Conservation (phyloP, 495 filamentous ascomycete species). For the Daldinia decipiens region DNA sequence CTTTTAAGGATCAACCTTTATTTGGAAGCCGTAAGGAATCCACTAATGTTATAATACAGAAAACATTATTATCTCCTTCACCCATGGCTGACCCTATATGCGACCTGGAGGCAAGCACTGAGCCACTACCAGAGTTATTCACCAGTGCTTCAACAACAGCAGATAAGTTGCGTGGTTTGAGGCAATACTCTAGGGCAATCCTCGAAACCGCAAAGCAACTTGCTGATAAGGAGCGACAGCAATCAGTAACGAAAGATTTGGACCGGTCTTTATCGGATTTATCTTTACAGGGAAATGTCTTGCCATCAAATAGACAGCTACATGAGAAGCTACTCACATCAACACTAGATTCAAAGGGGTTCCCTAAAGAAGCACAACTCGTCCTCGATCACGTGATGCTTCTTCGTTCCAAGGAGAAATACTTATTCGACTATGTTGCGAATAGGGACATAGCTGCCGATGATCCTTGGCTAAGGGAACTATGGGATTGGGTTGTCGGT, state of each 20-base stretch:
- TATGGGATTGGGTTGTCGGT: slow-evolving; percentile 84
- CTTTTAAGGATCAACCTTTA: slow-evolving; percentile 53
- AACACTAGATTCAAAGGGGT: slow-evolving; percentile 54
- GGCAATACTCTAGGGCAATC: slow-evolving; percentile 45
- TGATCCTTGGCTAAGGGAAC: slow-evolving; percentile 76
- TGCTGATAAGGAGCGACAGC: slow-evolving; percentile 14
- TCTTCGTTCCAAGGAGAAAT: slow-evolving; percentile 72
- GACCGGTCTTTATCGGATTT: slow-evolving; percentile 17
- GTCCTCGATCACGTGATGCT: slow-evolving; percentile 58
- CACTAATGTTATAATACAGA: slow-evolving; percentile 48
- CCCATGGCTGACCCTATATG: slow-evolving; percentile 42
- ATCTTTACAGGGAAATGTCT: slow-evolving; percentile 21
- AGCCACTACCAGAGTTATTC: slow-evolving; percentile 44
- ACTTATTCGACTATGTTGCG: slow-evolving; percentile 75
- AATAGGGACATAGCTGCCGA: slow-evolving; percentile 76
- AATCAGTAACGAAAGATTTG: slow-evolving; percentile 6
- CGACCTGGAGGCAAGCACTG: slow-evolving; percentile 42
- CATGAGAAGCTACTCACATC: slow-evolving; percentile 59
- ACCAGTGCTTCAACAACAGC: slow-evolving; percentile 49
- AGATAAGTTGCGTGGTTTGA: slow-evolving; percentile 53
- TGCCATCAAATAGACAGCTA: slow-evolving; percentile 53
- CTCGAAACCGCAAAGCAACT: slow-evolving; percentile 20
- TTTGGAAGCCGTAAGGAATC: slow-evolving; percentile 56
- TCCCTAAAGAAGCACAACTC: slow-evolving; percentile 52
- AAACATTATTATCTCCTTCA: slow-evolving; percentile 43